Evolutionary conservation across 2,329 filamentous ascomycete genomes (phyloP).

Genomic region (Penicillium sp.): DNA sequence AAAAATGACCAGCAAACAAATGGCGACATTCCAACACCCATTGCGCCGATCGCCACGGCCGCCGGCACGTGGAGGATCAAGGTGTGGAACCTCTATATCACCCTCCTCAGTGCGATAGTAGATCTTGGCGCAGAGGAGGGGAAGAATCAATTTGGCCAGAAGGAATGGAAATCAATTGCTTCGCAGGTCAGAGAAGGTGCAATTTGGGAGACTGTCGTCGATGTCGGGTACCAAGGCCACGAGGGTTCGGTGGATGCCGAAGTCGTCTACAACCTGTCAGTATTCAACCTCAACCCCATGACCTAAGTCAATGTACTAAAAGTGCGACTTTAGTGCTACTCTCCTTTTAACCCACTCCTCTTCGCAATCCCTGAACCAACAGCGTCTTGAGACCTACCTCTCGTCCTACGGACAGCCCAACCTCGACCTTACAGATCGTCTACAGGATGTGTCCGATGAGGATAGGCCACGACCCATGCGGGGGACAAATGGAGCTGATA

Average conservation of each 20-base stretch:
- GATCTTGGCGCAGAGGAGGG: slow-evolving; percentile 89
- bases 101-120: slow-evolving; percentile 84
- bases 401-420: slow-evolving; percentile 71
- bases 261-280: slow-evolving; percentile 65
- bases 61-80: slow-evolving; percentile 84
- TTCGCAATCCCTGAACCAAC: slow-evolving; percentile 79
- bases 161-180: slow-evolving; percentile 80
- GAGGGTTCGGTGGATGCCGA: slow-evolving; percentile 93
- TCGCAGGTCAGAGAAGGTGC: slow-evolving; percentile 81
- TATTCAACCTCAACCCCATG: slow-evolving; percentile 17
- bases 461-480: slow-evolving; percentile 37
- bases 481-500: slow-evolving; percentile 66
- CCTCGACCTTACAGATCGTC: slow-evolving; percentile 67
- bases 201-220: slow-evolving; percentile 92
- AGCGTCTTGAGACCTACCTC: slow-evolving; percentile 83
- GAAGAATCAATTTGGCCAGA: slow-evolving; percentile 79
- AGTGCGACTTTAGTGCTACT: slow-evolving; percentile 68
- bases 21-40: slow-evolving; percentile 48
- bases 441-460: slow-evolving; percentile 45
- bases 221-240: slow-evolving; percentile 79
- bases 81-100: slow-evolving; percentile 96
- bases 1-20: slow-evolving; percentile 42
- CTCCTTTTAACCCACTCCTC: slow-evolving; percentile 86
- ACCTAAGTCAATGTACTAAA: neutral
- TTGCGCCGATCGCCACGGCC: slow-evolving; percentile 74